A percentile compares a stretch with the other conserved stretches of the same genome.
Evolutionary conservation across 106 monocot genomes (phyloP).

Genomic region (Hemerocallis citrina): DNA sequence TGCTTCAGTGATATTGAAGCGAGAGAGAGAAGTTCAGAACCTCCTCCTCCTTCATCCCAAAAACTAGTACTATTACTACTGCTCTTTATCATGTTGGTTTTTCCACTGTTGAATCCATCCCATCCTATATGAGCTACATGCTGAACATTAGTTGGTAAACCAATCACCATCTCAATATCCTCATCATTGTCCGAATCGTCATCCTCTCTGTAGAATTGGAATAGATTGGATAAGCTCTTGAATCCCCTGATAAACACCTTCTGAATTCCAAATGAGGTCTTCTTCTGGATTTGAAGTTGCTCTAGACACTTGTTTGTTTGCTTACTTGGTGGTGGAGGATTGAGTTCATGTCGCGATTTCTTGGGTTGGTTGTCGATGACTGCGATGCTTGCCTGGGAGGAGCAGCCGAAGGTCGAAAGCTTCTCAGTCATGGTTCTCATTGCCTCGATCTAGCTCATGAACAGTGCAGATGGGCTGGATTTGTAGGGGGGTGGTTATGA

Average conservation of each 20-base stretch:
- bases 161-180: constrained; percentile 50
- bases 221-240: constrained; percentile 46
- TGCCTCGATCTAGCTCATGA: constrained; percentile 10
- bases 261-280: constrained; percentile 9
- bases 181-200: constrained; percentile 39
- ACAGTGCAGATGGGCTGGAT: neutral
- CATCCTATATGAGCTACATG: constrained; percentile 53
- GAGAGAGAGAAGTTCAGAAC: constrained; percentile 16
- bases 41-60: no score
- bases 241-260: constrained; percentile 40
- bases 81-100: constrained; percentile 1
- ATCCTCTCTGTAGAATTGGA: constrained; percentile 25
- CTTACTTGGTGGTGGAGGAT: neutral
- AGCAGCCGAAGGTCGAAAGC: constrained; percentile 64
- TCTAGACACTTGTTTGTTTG: neutral
- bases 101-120: constrained; percentile 31
- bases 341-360: constrained; percentile 14
- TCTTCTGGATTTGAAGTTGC: constrained; percentile 8
- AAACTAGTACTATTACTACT: no score
- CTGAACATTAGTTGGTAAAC: constrained; percentile 46
- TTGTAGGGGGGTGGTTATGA: no score
- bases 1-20: constrained; percentile 34
- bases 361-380: constrained; percentile 21
- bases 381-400: constrained; percentile 49
- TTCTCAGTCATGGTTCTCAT: constrained; percentile 37